These are phyloP conservation scores for Colletotrichum horii DNA, from an alignment of 2,329 filamentous ascomycete genomes.

Conservation along the genomic window DNA sequence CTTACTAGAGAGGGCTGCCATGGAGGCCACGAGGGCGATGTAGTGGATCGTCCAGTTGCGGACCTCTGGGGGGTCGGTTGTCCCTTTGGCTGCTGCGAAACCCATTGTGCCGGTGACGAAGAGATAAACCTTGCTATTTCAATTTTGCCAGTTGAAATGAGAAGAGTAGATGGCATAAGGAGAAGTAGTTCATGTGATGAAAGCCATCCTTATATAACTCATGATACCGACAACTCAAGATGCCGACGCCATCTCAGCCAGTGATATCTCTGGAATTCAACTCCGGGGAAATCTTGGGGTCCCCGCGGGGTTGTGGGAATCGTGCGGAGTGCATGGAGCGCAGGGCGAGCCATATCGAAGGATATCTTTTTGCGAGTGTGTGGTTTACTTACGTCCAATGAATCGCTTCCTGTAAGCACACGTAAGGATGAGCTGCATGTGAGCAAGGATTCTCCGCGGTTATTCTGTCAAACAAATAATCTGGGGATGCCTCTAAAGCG, in stretches of 20 bases:
- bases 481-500: neutral
- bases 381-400: neutral
- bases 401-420: neutral
- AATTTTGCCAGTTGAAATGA: neutral
- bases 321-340: neutral
- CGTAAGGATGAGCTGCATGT: neutral
- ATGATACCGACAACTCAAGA: neutral
- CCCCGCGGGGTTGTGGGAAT: neutral
- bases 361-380: neutral
- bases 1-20: constrained; percentile 38
- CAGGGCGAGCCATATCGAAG: neutral
- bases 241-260: neutral
- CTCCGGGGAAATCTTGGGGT: neutral
- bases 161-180: no score
- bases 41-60: constrained; percentile 38
- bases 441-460: neutral
- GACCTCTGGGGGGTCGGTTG: constrained; percentile 36
- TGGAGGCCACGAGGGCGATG: constrained; percentile 35
- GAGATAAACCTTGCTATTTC: neutral
- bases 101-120: neutral
- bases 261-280: neutral
- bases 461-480: neutral
- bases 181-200: neutral
- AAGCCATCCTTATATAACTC: neutral
- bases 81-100: constrained; percentile 38